Evolutionary conservation across 1,139 yeast genomes (phyloP).

Genomic region (Diutina rugosa): DNA sequence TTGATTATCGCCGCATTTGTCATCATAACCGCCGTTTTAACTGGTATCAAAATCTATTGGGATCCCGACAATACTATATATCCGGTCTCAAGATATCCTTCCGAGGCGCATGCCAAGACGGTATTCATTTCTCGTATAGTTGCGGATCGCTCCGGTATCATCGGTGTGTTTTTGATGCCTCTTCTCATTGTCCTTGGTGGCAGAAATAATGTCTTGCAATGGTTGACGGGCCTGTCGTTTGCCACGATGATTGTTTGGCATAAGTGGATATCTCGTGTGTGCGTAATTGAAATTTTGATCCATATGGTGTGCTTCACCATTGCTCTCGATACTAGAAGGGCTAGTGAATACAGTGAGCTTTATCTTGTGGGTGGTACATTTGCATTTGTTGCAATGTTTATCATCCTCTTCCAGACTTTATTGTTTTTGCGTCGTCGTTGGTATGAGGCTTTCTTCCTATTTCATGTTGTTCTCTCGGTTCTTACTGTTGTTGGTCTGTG

Average conservation of each 20-base stretch:
- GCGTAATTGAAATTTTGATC: not conserved
- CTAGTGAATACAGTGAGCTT: not conserved
- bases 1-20: not conserved
- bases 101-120: not conserved
- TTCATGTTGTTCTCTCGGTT: not conserved
- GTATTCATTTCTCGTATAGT: constrained; percentile 3
- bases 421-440: not conserved
- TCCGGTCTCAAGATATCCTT: too few relatives aligned
- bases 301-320: not conserved
- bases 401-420: not conserved
- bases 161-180: constrained; percentile 15
- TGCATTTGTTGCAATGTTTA: not conserved
- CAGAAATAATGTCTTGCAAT: constrained; percentile 27
- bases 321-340: not conserved
- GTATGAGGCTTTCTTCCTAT: not conserved
- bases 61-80: not conserved
- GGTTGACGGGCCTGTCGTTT: constrained; percentile 27
- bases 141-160: constrained; percentile 8
- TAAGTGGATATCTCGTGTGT: constrained; percentile 18
- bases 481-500: not conserved
- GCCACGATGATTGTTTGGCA: constrained; percentile 24
- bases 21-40: not conserved
- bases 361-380: not conserved
- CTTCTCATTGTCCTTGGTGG: constrained; percentile 29
- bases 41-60: not conserved